These are phyloP conservation scores for Achaetomium macrosporum DNA, from an alignment of 2,329 filamentous ascomycete species.

Conservation along the genomic window DNA sequence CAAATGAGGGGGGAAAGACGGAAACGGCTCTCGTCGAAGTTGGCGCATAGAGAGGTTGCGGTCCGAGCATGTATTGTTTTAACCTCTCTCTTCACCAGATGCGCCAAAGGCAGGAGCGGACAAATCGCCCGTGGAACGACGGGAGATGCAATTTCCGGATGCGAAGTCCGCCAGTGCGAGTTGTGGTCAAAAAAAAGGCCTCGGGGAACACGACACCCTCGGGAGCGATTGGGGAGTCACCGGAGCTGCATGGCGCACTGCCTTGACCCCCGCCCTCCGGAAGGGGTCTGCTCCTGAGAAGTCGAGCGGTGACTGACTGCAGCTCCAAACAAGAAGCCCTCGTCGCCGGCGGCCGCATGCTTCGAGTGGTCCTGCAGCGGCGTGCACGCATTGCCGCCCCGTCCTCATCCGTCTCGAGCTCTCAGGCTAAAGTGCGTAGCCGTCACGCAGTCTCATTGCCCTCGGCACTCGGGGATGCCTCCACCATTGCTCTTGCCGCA, in stretches of 20 bases:
- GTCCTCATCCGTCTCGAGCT: neutral
- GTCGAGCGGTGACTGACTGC: too few relatives aligned
- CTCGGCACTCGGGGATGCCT: neutral
- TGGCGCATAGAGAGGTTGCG: neutral
- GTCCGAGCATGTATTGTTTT: neutral
- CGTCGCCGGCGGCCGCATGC: neutral
- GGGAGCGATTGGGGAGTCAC: conserved; percentile 14
- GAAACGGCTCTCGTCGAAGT: neutral
- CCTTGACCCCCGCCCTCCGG: too few relatives aligned
- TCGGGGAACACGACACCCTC: conserved; percentile 8
- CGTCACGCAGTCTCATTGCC: neutral
- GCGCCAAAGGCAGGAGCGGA: neutral
- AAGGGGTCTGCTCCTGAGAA: too few relatives aligned
- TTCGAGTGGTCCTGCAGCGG: too few relatives aligned
- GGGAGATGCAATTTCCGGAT: conserved; percentile 7
- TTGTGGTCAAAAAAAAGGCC: neutral
- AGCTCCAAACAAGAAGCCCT: neutral
- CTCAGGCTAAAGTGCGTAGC: neutral
- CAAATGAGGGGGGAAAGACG: too few relatives aligned
- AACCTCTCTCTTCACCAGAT: neutral
- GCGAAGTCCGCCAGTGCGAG: neutral
- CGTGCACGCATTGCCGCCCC: neutral
- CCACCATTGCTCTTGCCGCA: too few relatives aligned
- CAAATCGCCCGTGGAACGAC: neutral
- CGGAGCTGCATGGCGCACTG: conserved; percentile 3